Evolutionary conservation across 2,329 filamentous ascomycete genomes (phyloP).

Genomic region (Colletotrichum sp.): DNA sequence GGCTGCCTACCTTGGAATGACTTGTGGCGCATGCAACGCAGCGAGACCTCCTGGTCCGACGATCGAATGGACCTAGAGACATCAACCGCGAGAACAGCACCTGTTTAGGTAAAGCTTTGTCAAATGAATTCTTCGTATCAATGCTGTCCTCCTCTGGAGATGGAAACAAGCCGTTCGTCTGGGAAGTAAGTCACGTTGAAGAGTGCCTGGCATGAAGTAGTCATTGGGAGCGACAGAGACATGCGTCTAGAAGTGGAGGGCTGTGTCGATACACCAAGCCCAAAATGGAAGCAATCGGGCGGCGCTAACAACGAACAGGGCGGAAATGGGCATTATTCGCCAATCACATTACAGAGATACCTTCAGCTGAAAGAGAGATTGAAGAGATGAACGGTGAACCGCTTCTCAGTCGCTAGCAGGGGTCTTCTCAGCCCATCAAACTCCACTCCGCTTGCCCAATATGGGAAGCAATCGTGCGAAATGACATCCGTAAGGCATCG

Average conservation of each 20-base stretch:
- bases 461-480: not conserved
- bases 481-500: not conserved
- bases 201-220: not conserved
- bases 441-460: not conserved
- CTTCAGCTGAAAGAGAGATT: not conserved
- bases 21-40: conserved; percentile 33
- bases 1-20: conserved; percentile 34
- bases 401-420: not conserved
- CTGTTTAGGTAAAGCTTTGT: not conserved
- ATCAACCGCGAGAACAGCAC: conserved; percentile 14
- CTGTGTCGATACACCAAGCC: not conserved
- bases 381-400: not conserved
- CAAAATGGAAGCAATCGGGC: conserved; percentile 16
- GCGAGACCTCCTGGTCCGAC: conserved; percentile 33
- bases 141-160: not conserved
- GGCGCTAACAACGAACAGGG: not conserved
- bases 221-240: not conserved
- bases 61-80: conserved; percentile 37
- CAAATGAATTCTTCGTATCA: not conserved
- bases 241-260: not conserved
- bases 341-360: not conserved
- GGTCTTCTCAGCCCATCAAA: not conserved
- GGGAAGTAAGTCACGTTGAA: not conserved
- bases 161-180: not conserved
- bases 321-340: not conserved